phyloP scores from a whole-genome alignment of 169 alveolate genomes.

The Cryptosporidium sp. region DNA sequence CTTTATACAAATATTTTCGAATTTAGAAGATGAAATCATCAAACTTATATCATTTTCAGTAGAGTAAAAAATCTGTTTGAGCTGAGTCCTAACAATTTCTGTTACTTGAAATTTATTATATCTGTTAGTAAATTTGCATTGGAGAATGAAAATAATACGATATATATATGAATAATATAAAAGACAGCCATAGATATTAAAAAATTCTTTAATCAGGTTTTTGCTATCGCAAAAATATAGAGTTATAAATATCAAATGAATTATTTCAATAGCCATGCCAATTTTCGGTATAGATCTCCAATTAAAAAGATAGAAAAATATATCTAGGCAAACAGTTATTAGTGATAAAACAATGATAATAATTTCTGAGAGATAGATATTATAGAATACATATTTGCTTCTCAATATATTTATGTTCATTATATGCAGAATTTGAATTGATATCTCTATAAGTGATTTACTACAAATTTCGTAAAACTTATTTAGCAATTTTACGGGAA shows the following conservation, averaged over 20 bases:
- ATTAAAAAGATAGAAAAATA: slow-evolving; percentile 9
- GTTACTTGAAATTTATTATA: slow-evolving; percentile 22
- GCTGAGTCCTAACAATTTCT: slow-evolving; percentile 39
- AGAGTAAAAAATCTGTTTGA: slow-evolving; percentile 25
- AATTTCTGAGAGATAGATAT: background rate
- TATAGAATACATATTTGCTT: background rate
- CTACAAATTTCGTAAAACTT: background rate
- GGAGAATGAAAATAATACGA: slow-evolving; percentile 39
- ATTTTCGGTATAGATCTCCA: slow-evolving; percentile 16
- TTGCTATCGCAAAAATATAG: background rate
- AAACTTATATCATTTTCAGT: slow-evolving; percentile 3
- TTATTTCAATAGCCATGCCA: background rate
- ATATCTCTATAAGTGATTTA: background rate
- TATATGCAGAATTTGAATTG: slow-evolving; percentile 1
- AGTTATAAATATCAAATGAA: slow-evolving; percentile 6
- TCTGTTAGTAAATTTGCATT: slow-evolving; percentile 23
- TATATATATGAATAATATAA: slow-evolving; percentile 16
- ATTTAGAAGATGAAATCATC: slow-evolving; percentile 23
- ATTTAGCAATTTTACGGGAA: background rate
- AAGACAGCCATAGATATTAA: background rate
- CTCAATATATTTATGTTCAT: background rate
- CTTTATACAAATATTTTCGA: slow-evolving; percentile 13
- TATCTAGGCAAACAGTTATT: slow-evolving; percentile 10
- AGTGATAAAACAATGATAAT: background rate
- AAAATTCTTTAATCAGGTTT: background rate